Base-by-base conservation (phyloP, 306 rosid genomes). In the Vigna mungo region DNA sequence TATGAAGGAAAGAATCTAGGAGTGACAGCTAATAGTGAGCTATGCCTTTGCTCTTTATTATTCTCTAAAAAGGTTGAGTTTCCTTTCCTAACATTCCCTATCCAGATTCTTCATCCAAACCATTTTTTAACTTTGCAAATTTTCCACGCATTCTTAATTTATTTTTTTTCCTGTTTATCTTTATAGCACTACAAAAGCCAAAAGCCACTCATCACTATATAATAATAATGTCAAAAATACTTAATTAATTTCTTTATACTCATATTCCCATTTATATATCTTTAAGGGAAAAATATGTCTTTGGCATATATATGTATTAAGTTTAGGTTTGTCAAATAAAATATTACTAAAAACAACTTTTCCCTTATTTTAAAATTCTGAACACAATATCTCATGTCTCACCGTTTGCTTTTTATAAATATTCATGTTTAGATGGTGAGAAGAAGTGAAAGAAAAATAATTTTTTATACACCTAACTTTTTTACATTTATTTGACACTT, bases 11-110 rank as follows among this genome's bases (percentile, higher is more conserved):
- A 43, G 86, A 83, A 83, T 83, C 77, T 60, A 6, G 49, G 72
- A 73, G 67, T 59, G 82, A 82, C 85, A 77, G 82, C 79, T 56
- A 65, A 41, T 37, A 71, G 48, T 18, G 74, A 64, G 77, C 62
- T 53, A 76, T 20, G 43, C n/a, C 9, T 8, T 8, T 70, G 70
- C 61, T 58, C 63, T 76, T 69, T 58, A 68, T 76, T 81, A 32
- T 69, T 78, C 79, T 66, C 20, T 66, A 68, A 25, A 6, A 36
- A 30, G 70, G 6, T 4, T 36, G 52, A 76, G 75, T n/a, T 71
- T 52, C 30, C 52, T 81, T 70, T 58, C 75, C 53, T 43, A 54
- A 66, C 67, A 77, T 72, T 72, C 46, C 27, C 56, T 54, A 2
- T 56, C 20, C 41, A 56, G 76, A 82, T 77, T 77, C 85, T 72